Percentiles rank a stretch among this genome's conserved stretches.
Evolutionary conservation across 495 filamentous ascomycete genomes (phyloP).

Genomic region (Penicillium egyptiacum): DNA sequence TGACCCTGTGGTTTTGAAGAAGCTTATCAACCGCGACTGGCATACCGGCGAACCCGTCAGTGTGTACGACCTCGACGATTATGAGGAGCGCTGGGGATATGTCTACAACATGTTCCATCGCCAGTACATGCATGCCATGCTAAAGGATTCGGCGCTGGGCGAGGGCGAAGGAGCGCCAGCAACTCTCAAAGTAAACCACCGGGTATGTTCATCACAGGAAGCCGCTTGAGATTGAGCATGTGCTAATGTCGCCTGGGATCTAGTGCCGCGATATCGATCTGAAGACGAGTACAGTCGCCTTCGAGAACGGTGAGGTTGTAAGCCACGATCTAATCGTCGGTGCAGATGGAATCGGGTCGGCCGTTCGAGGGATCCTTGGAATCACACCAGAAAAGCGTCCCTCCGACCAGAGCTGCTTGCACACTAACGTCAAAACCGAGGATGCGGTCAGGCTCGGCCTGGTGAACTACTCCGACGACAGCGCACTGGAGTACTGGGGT

Average conservation of each 20-base stretch:
- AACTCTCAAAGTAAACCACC: slow-evolving; percentile 44
- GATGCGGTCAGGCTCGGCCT: slow-evolving; percentile 44
- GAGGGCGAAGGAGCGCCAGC: slow-evolving; percentile 46
- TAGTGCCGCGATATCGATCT: slow-evolving; percentile 41
- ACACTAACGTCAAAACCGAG: slow-evolving; percentile 45
- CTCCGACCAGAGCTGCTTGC: slow-evolving; percentile 47
- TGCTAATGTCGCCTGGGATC: slow-evolving; percentile 4
- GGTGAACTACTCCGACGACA: slow-evolving; percentile 44
- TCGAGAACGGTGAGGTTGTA: slow-evolving; percentile 33
- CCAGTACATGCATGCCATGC: slow-evolving; percentile 55
- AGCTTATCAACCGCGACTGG: slow-evolving; percentile 53
- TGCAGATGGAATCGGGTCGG: slow-evolving; percentile 48
- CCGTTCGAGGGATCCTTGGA: slow-evolving; percentile 42
- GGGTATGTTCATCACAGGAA: slow-evolving; percentile 19
- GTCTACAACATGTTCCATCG: slow-evolving; percentile 59
- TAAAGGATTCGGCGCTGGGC: slow-evolving; percentile 49
- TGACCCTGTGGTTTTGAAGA: slow-evolving; percentile 47
- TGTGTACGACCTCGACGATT: slow-evolving; percentile 46
- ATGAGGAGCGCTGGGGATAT: slow-evolving; percentile 46
- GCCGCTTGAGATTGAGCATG: not conserved
- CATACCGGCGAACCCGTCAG: slow-evolving; percentile 46
- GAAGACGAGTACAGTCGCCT: slow-evolving; percentile 36
- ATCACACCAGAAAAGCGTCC: slow-evolving; percentile 46
- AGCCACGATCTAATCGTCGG: slow-evolving; percentile 45
- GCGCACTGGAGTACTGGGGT: slow-evolving; percentile 51